Conservation (phyloP, 495 filamentous ascomycete species). For the Trypethelium eluteriae region DNA sequence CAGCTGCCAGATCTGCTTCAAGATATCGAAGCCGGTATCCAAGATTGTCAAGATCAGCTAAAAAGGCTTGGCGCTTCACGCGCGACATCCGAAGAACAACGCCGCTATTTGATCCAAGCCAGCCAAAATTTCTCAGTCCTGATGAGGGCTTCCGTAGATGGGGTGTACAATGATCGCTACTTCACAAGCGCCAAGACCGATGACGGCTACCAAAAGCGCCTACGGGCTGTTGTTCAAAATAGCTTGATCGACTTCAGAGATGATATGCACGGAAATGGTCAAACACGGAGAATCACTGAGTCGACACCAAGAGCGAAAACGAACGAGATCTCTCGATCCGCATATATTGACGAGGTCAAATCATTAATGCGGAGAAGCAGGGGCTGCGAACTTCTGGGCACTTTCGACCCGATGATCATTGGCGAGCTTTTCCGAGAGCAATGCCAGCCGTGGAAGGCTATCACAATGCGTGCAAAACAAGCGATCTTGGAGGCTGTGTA, state of each 20-base stretch:
- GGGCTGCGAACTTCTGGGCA: conserved; percentile 45
- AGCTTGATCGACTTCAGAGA: conserved; percentile 48
- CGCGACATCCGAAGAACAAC: conserved; percentile 44
- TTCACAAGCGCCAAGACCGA: conserved; percentile 43
- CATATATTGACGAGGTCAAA: conserved; percentile 24
- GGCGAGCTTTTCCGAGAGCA: conserved; percentile 47
- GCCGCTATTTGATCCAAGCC: conserved; percentile 45
- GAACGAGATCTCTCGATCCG: not conserved
- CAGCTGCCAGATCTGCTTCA: conserved; percentile 53
- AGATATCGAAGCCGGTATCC: conserved; percentile 45
- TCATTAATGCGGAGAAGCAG: conserved; percentile 37
- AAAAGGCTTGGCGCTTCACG: conserved; percentile 45
- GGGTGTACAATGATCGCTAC: conserved; percentile 49
- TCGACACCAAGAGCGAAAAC: not conserved
- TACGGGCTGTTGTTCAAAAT: conserved; percentile 55
- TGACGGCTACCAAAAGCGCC: conserved; percentile 41
- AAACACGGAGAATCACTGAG: conserved; percentile 22
- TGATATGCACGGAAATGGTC: conserved; percentile 40
- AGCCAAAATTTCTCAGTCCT: conserved; percentile 46
- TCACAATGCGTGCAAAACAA: conserved; percentile 21
- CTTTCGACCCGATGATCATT: conserved; percentile 46
- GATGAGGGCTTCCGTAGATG: conserved; percentile 46
- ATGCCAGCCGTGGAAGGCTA: conserved; percentile 38
- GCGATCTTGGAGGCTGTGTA: not conserved
- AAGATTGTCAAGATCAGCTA: conserved; percentile 33